Conservation (phyloP, 148 eudicot genomes). For the Agrostemma githago region DNA sequence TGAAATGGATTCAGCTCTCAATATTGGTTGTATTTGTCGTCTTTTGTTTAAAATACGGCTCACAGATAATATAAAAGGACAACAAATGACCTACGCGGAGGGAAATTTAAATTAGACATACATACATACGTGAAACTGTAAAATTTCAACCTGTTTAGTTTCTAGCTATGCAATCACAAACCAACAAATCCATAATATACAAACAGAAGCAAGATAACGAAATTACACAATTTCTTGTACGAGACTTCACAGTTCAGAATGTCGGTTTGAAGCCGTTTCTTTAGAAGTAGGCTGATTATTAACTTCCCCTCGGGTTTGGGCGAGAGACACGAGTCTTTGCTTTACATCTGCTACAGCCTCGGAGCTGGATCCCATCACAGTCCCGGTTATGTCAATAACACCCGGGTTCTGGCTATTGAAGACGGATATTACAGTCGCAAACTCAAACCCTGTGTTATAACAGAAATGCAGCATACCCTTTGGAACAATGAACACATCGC, state of each 20-base stretch:
- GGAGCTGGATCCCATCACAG: constrained; percentile 33
- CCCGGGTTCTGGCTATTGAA: constrained; percentile 91
- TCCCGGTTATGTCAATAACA: constrained; percentile 42
- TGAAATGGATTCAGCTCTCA: too few relatives aligned
- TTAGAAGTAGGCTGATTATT: constrained; percentile 7
- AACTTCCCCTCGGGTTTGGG: constrained; percentile 19
- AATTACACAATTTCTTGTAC: background rate
- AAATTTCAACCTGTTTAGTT: background rate
- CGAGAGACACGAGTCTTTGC: constrained; percentile 17
- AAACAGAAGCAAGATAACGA: constrained; percentile 5
- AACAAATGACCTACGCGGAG: too few relatives aligned
- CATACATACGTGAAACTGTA: background rate
- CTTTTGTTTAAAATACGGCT: too few relatives aligned
- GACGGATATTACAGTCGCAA: constrained; percentile 49
- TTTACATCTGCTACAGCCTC: constrained; percentile 35
- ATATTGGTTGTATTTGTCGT: too few relatives aligned
- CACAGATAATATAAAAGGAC: too few relatives aligned
- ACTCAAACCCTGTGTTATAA: constrained; percentile 58
- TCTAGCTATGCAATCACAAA: background rate
- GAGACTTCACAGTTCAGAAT: constrained; percentile 26
- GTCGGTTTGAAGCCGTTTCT: constrained; percentile 13
- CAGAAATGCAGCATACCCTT: constrained; percentile 73
- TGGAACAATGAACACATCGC: constrained; percentile 82
- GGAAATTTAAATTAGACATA: background rate
- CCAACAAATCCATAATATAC: constrained; percentile 11